These are phyloP conservation scores for Yamadazyma philogaea DNA, from an alignment of 805 yeast species.

Conservation along the genomic window DNA sequence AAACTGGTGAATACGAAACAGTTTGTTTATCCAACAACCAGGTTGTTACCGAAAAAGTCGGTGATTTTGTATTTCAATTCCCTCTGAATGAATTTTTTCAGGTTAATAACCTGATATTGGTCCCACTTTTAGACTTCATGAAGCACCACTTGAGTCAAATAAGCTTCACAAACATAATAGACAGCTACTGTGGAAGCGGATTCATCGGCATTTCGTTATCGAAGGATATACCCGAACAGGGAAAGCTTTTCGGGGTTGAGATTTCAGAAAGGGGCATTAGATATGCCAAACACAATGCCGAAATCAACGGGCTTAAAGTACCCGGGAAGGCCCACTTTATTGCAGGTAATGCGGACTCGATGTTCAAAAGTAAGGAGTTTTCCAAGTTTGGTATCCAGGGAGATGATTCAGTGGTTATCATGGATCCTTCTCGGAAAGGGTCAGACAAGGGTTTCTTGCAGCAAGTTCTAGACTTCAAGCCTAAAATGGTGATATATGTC, in stretches of 20 bases:
- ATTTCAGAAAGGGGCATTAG: conserved; percentile 29
- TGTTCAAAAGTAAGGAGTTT: conserved; percentile 29
- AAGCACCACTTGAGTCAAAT: conserved; percentile 17
- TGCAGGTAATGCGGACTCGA: conserved; percentile 35
- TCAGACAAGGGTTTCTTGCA: conserved; percentile 31
- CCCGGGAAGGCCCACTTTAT: conserved; percentile 31
- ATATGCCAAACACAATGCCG: conserved; percentile 39
- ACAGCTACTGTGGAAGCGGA: conserved; percentile 47
- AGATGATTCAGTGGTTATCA: conserved; percentile 32
- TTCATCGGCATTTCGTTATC: conserved; percentile 41
- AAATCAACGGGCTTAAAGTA: conserved; percentile 31
- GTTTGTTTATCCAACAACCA: conserved; percentile 25
- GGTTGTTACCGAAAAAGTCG: conserved; percentile 35
- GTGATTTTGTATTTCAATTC: conserved; percentile 35
- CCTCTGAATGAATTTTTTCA: conserved; percentile 42
- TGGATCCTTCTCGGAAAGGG: conserved; percentile 48
- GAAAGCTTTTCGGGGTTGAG: conserved; percentile 43
- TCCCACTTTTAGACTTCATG: conserved; percentile 32
- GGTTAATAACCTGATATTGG: conserved; percentile 35
- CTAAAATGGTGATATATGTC: conserved; percentile 37
- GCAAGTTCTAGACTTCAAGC: conserved; percentile 36
- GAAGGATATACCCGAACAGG: conserved; percentile 21
- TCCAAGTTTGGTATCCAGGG: conserved; percentile 27
- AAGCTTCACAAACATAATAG: conserved; percentile 29
- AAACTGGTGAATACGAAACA: conserved; percentile 27